These are phyloP conservation scores for Lactarius evosmus DNA, from an alignment of 768 basidiomycete species.

Conservation along the genomic window DNA sequence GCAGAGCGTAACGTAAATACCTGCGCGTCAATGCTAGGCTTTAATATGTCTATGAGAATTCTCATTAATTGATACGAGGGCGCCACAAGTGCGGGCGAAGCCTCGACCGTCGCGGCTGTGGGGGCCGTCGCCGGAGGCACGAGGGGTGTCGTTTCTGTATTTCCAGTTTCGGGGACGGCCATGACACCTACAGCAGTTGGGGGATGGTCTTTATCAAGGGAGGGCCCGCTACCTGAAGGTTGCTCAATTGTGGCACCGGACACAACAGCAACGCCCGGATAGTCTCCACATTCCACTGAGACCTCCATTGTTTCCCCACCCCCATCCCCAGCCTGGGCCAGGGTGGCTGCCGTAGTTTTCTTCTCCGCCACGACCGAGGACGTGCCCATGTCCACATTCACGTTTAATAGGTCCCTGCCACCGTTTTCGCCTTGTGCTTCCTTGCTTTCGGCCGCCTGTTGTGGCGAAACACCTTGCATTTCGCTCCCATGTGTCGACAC, in stretches of 20 bases:
- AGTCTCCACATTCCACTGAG: background rate
- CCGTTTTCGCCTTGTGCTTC: background rate
- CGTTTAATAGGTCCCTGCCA: background rate
- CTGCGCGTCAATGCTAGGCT: background rate
- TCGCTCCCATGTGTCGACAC: background rate
- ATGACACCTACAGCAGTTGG: background rate
- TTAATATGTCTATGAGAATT: background rate
- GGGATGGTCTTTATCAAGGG: background rate
- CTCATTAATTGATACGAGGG: too few relatives aligned
- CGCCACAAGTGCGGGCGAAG: background rate
- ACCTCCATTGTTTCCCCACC: background rate
- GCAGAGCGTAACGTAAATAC: background rate
- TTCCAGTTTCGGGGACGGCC: background rate
- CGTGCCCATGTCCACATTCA: background rate
- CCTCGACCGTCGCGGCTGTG: too few relatives aligned
- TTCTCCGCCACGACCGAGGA: background rate
- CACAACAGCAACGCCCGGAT: background rate
- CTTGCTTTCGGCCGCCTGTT: background rate
- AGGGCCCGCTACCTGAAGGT: background rate
- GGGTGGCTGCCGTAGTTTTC: background rate
- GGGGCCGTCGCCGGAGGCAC: background rate
- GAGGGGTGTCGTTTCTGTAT: background rate
- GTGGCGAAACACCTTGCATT: background rate
- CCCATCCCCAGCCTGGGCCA: too few relatives aligned
- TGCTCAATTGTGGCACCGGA: constrained; percentile 1